These are phyloP conservation scores for Tirmania nivea DNA, from an alignment of 495 filamentous ascomycete genomes.

Conservation along the genomic window DNA sequence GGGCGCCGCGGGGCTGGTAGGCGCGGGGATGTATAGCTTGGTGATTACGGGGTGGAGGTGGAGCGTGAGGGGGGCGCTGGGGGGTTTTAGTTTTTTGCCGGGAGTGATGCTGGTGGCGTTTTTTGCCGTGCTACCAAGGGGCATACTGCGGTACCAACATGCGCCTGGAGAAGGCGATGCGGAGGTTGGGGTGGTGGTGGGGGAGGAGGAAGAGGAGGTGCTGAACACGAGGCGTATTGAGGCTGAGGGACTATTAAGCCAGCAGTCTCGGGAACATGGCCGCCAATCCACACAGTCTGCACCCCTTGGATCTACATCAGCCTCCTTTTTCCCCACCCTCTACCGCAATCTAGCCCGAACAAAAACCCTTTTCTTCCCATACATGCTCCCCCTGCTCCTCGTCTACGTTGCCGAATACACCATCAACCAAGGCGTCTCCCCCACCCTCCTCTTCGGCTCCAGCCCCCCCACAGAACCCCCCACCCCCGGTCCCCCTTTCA, in stretches of 20 bases:
- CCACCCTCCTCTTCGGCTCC: constrained; percentile 52
- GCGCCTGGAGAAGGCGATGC: constrained; percentile 4
- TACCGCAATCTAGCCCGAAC: constrained; percentile 29
- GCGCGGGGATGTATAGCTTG: constrained; percentile 68
- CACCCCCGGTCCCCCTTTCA: constrained; percentile 48
- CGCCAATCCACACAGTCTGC: no score
- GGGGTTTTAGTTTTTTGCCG: constrained; percentile 58
- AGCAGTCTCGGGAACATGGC: no score
- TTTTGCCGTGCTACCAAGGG: constrained; percentile 53
- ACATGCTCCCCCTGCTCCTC: constrained; percentile 75
- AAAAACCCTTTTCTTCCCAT: constrained; percentile 39
- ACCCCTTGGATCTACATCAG: no score
- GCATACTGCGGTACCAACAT: not conserved
- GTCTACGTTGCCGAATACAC: constrained; percentile 94
- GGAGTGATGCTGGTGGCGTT: constrained; percentile 66
- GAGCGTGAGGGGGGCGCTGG: constrained; percentile 44
- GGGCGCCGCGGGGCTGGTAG: constrained; percentile 69
- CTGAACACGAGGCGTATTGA: no score
- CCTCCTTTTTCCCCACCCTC: no score
- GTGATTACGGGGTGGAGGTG: constrained; percentile 59
- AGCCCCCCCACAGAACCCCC: constrained; percentile 21
- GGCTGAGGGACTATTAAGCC: no score
- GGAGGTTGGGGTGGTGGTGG: constrained; percentile 25
- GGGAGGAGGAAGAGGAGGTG: constrained; percentile 17
- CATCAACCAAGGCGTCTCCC: constrained; percentile 82